These are phyloP conservation scores for Selenicereus undatus DNA, from an alignment of 148 eudicot genomes.

Conservation along the genomic window DNA sequence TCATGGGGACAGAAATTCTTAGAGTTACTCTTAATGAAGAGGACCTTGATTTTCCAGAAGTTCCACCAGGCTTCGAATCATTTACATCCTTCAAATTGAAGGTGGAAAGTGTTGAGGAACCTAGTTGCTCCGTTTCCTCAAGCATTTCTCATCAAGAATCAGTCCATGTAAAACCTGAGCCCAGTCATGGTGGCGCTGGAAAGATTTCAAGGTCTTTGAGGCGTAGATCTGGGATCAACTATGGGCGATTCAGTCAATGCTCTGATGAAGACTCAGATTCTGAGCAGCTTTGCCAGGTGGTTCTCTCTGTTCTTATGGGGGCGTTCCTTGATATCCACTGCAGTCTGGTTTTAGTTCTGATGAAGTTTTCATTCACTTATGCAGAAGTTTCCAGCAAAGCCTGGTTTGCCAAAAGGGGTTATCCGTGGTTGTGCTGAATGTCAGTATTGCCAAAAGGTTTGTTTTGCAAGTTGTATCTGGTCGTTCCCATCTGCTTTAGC, in stretches of 20 bases:
- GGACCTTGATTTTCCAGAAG: slow-evolving; percentile 60
- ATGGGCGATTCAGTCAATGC: slow-evolving; percentile 39
- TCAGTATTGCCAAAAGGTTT: slow-evolving; percentile 83
- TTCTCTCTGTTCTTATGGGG: slow-evolving; percentile 8
- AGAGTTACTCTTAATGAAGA: slow-evolving; percentile 67
- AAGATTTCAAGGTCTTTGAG: slow-evolving; percentile 51
- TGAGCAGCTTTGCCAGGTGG: slow-evolving; percentile 59
- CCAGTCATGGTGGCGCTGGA: slow-evolving; percentile 35
- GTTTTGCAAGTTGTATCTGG: neutral
- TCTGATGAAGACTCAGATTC: slow-evolving; percentile 61
- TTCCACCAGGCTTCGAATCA: slow-evolving; percentile 96
- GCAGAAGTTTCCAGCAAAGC: slow-evolving; percentile 47
- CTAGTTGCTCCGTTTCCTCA: slow-evolving; percentile 47
- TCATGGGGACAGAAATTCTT: slow-evolving; percentile 74
- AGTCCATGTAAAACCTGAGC: slow-evolving; percentile 36
- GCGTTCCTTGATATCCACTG: neutral
- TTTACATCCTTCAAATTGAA: slow-evolving; percentile 54
- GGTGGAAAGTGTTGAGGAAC: slow-evolving; percentile 45
- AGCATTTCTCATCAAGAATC: slow-evolving; percentile 46
- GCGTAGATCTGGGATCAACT: slow-evolving; percentile 51
- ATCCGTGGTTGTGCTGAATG: slow-evolving; percentile 83
- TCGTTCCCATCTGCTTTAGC: neutral
- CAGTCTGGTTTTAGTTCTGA: neutral
- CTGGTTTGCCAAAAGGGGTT: slow-evolving; percentile 78
- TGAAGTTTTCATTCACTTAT: slow-evolving; percentile 13